Conservation (phyloP, 495 filamentous ascomycete genomes). For the Penicillium macrosclerotiorum region DNA sequence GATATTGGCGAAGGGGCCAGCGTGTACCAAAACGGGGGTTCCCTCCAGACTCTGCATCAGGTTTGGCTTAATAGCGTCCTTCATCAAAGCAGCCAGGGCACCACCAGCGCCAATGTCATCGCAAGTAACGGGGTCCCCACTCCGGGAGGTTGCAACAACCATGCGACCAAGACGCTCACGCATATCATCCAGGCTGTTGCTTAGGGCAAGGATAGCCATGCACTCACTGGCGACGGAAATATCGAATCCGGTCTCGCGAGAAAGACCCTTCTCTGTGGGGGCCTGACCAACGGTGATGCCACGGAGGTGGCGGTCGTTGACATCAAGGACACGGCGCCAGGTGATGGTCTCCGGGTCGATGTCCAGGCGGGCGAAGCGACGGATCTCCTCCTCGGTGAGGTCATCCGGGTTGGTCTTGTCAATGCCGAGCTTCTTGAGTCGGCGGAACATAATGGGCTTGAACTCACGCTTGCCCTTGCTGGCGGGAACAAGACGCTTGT, state of each 20-base stretch:
- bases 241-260: conserved; percentile 87
- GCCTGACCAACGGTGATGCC: conserved; percentile 85
- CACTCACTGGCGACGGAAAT: conserved; percentile 97
- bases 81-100: conserved; percentile 91
- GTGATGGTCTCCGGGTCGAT: conserved; percentile 97
- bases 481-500: conserved; percentile 79
- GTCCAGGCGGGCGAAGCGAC: conserved; percentile 83
- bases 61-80: conserved; percentile 97
- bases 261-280: conserved; percentile 82
- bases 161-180: conserved; percentile 91
- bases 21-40: conserved; percentile 95
- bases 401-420: conserved; percentile 90
- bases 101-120: conserved; percentile 94
- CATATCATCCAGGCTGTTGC: conserved; percentile 84
- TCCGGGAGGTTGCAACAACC: conserved; percentile 86
- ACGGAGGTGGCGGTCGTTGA: conserved; percentile 92
- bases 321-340: conserved; percentile 93
- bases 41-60: conserved; percentile 98
- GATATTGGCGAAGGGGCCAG: conserved; percentile 97
- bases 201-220: conserved; percentile 96
- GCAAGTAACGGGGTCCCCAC: conserved; percentile 89
- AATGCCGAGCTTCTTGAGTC: conserved; percentile 92
- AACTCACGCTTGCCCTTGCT: conserved; percentile 91
- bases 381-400: conserved; percentile 84
- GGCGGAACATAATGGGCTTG: conserved; percentile 82